Percentiles rank a stretch among this genome's conserved stretches.
Conservation (phyloP, 1,284 basidiomycete genomes). For the Porodaedalea pini region DNA sequence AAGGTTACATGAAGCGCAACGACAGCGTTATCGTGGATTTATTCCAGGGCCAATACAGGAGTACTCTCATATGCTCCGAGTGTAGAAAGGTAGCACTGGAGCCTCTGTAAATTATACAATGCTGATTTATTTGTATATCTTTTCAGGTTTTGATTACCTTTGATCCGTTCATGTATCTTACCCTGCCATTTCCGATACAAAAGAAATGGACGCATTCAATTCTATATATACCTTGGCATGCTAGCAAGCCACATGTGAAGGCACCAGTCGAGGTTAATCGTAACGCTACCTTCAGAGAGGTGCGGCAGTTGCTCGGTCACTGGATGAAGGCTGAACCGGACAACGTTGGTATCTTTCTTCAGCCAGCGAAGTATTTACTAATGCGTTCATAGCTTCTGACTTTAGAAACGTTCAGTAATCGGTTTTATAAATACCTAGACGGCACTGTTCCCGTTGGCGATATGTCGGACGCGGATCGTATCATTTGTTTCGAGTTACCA, state of each 20-base stretch:
- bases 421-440: conserved; percentile 78
- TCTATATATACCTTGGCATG: conserved; percentile 78
- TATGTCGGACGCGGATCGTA: conserved; percentile 58
- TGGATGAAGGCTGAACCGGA: conserved; percentile 72
- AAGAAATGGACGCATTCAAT: conserved; percentile 81
- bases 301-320: conserved; percentile 70
- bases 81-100: conserved; percentile 75
- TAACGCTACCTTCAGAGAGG: conserved; percentile 75
- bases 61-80: conserved; percentile 93
- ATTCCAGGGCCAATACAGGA: conserved; percentile 97
- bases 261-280: conserved; percentile 73
- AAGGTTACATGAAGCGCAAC: conserved; percentile 96
- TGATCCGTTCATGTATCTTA: conserved; percentile 99
- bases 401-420: conserved; percentile 67
- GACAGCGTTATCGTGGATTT: conserved; percentile 98
- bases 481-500: conserved; percentile 77
- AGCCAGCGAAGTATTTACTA: conserved; percentile 9
- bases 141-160: conserved; percentile 93
- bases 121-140: neutral
- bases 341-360: conserved; percentile 45
- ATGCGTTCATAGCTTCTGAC: conserved; percentile 57
- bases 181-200: conserved; percentile 89
- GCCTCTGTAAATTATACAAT: neutral
- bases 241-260: conserved; percentile 57
- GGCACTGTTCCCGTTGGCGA: conserved; percentile 65